Conservation (phyloP, 2,329 filamentous ascomycete species). For the Neofusicoccum umdonicola region DNA sequence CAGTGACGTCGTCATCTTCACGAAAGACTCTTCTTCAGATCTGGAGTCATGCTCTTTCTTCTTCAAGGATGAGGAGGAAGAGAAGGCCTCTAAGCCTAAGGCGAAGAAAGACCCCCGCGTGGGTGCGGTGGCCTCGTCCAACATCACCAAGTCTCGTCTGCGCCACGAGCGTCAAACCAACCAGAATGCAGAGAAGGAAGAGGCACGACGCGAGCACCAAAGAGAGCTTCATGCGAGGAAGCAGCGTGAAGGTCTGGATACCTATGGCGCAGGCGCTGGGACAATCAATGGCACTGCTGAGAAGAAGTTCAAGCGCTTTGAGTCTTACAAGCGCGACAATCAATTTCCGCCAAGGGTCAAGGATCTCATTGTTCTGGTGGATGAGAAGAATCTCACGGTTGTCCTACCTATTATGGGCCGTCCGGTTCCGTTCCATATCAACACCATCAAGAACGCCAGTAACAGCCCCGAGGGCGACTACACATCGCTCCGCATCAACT, state of each 20-base stretch:
- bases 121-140: conserved; percentile 86
- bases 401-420: conserved; percentile 96
- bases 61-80: conserved; percentile 91
- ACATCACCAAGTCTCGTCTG: conserved; percentile 90
- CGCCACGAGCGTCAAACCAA: conserved; percentile 88
- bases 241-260: conserved; percentile 79
- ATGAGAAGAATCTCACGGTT: conserved; percentile 84
- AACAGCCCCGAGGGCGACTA: conserved; percentile 96
- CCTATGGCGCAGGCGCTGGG: conserved; percentile 81
- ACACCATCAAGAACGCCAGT: conserved; percentile 98
- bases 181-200: conserved; percentile 85
- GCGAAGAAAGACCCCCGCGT: conserved; percentile 81
- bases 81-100: conserved; percentile 80
- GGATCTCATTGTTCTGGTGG: conserved; percentile 85
- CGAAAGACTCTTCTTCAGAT: conserved; percentile 85
- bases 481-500: conserved; percentile 93
- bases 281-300: conserved; percentile 86
- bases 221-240: conserved; percentile 86
- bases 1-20: conserved; percentile 82
- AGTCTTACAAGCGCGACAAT: conserved; percentile 97
- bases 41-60: conserved; percentile 96
- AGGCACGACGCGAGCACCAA: conserved; percentile 84
- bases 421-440: conserved; percentile 96
- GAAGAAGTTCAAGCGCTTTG: conserved; percentile 98
- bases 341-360: conserved; percentile 81